Evolutionary conservation across 768 basidiomycete species (phyloP).

Genomic region (Chalciporus piperatus): DNA sequence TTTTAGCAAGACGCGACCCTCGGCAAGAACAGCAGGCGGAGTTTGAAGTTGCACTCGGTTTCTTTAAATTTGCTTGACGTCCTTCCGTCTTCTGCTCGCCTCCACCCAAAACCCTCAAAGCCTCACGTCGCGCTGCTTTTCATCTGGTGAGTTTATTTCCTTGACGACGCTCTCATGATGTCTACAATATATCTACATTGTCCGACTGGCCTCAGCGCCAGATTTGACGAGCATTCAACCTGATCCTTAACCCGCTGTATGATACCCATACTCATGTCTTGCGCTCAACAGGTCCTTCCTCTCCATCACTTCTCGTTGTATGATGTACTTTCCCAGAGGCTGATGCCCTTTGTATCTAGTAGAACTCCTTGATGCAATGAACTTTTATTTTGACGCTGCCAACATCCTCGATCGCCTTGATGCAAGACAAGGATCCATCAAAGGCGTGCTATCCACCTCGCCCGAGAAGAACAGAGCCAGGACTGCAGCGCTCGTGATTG

Average conservation of each 20-base stretch:
- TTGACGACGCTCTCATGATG: constrained; percentile 47
- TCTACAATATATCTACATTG: constrained; percentile 84
- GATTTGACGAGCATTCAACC: constrained; percentile 46
- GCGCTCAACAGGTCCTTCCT: constrained; percentile 14
- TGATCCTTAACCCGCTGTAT: constrained; percentile 20
- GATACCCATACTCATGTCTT: constrained; percentile 28
- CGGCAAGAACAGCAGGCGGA: constrained; percentile 28
- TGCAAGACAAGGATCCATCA: constrained; percentile 88
- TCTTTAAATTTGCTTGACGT: too few relatives aligned
- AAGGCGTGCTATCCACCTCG: constrained; percentile 71
- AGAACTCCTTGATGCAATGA: constrained; percentile 55
- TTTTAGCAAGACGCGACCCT: constrained; percentile 27
- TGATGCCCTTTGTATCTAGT: constrained; percentile 26
- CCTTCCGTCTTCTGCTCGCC: background rate
- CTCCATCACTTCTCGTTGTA: constrained; percentile 16
- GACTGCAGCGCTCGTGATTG: constrained; percentile 84
- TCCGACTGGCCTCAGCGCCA: constrained; percentile 56
- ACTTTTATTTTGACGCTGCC: constrained; percentile 93
- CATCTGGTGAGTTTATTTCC: constrained; percentile 20
- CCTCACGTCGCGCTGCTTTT: background rate
- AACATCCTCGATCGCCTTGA: constrained; percentile 82
- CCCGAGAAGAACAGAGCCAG: constrained; percentile 75
- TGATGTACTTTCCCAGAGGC: constrained; percentile 24
- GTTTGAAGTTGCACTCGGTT: too few relatives aligned
- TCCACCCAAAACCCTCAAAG: background rate